phyloP scores from a whole-genome alignment of 1,284 basidiomycete genomes.

The Dichomitus squalens region DNA sequence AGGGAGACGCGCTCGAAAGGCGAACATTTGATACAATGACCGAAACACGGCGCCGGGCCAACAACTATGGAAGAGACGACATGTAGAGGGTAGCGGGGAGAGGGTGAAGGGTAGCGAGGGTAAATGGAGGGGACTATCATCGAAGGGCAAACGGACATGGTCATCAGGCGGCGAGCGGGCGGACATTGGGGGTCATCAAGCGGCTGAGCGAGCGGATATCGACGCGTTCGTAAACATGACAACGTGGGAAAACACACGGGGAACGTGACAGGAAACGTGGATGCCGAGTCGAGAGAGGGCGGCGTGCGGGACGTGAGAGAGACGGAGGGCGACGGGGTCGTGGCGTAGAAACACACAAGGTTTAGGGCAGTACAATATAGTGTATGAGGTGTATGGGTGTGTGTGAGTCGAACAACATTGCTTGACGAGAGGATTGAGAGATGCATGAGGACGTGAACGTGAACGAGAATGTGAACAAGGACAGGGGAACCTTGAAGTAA shows the following conservation, averaged over 20 bases:
- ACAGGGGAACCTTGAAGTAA: not conserved
- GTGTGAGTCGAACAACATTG: constrained; percentile 14
- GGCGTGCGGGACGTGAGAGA: not conserved
- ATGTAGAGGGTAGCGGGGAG: no score
- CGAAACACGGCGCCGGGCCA: no score
- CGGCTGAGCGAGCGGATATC: not conserved
- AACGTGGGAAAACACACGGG: not conserved
- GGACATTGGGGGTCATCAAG: not conserved
- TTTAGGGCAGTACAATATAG: constrained; percentile 14
- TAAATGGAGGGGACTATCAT: no score
- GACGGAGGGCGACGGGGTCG: not conserved
- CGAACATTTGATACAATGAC: no score
- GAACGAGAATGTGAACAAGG: not conserved
- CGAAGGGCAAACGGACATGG: no score
- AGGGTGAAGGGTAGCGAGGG: no score
- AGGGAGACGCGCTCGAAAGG: no score
- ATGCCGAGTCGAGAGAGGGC: not conserved
- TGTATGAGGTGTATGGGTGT: constrained; percentile 14
- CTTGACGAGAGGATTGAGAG: constrained; percentile 13
- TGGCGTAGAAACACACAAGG: not conserved
- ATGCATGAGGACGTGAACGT: constrained; percentile 17
- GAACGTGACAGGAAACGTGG: not conserved
- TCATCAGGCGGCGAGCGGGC: no score
- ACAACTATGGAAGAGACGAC: no score
- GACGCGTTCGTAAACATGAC: not conserved